Evolutionary conservation across 1,284 basidiomycete genomes (phyloP).

Genomic region (Apiotrichum sp.): DNA sequence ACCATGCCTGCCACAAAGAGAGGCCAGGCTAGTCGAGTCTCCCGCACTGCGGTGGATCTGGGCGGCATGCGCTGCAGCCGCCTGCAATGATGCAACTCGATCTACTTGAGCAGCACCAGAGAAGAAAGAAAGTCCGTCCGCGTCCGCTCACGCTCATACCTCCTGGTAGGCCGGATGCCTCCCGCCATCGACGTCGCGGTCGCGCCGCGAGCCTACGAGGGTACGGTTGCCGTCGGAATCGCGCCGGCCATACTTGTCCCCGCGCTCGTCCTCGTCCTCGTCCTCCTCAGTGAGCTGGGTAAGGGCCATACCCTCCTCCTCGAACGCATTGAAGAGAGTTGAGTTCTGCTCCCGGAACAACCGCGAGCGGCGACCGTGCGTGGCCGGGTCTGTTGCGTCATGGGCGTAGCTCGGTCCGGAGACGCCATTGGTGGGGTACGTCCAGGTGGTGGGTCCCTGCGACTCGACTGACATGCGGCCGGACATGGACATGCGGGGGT

Average conservation of each 20-base stretch:
- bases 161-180: slow-evolving; percentile 35
- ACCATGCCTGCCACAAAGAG: no score
- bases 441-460: slow-evolving; percentile 36
- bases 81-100: no score
- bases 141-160: slow-evolving; percentile 1
- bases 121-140: background rate
- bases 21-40: no score
- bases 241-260: background rate
- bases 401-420: slow-evolving; percentile 34
- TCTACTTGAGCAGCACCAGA: no score
- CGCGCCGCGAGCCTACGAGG: slow-evolving; percentile 14
- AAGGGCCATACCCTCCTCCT: slow-evolving; percentile 44
- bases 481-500: slow-evolving; percentile 48
- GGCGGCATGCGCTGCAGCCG: no score
- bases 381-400: slow-evolving; percentile 29
- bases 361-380: slow-evolving; percentile 52
- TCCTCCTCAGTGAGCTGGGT: slow-evolving; percentile 44
- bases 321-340: slow-evolving; percentile 44
- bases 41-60: no score
- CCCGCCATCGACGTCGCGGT: slow-evolving; percentile 28
- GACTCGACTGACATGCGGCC: slow-evolving; percentile 44
- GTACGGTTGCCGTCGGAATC: slow-evolving; percentile 1
- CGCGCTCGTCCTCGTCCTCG: slow-evolving; percentile 27
- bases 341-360: slow-evolving; percentile 57
- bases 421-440: slow-evolving; percentile 28